A percentile compares a stretch with the other conserved stretches of the same genome.
Conservation (phyloP, 2,329 filamentous ascomycete species). For the Hymenoscyphus occultus region DNA sequence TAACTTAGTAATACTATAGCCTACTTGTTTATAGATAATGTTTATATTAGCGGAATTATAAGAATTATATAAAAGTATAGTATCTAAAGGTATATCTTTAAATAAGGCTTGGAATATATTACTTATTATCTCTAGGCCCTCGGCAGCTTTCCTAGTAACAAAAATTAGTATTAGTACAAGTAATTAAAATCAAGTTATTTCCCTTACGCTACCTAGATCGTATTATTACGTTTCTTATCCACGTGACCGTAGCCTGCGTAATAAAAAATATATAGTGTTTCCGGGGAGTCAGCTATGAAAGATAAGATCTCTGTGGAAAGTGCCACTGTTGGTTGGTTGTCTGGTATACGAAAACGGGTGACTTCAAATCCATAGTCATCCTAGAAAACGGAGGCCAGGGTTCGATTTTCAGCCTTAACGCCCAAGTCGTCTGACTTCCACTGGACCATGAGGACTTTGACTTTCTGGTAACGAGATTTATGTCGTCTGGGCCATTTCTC, state of each 20-base stretch:
- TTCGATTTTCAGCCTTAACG: background rate
- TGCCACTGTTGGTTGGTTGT: background rate
- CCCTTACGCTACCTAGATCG: slow-evolving; percentile 5
- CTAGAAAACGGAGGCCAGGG: background rate
- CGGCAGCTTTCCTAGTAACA: no score
- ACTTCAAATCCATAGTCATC: slow-evolving; percentile 1
- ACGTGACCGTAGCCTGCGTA: slow-evolving; percentile 6
- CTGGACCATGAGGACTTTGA: slow-evolving; percentile 6
- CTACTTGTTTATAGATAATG: no score
- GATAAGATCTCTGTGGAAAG: background rate
- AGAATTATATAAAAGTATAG: no score
- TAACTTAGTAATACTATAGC: no score
- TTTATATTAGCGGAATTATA: no score
- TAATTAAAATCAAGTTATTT: no score
- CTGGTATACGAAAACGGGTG: background rate
- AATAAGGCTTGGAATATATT: no score
- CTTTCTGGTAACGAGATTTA: background rate
- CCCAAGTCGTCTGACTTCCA: slow-evolving; percentile 9
- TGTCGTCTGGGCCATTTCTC: slow-evolving; percentile 7
- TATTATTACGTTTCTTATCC: background rate
- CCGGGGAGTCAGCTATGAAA: slow-evolving; percentile 10
- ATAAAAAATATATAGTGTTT: slow-evolving; percentile 9
- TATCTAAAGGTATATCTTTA: no score
- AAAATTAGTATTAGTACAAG: no score
- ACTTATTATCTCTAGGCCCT: no score